A percentile compares a stretch with the other conserved stretches of the same genome.
These are phyloP conservation scores for Salix dunnii DNA, from an alignment of 345 rosid species.

Conservation along the genomic window DNA sequence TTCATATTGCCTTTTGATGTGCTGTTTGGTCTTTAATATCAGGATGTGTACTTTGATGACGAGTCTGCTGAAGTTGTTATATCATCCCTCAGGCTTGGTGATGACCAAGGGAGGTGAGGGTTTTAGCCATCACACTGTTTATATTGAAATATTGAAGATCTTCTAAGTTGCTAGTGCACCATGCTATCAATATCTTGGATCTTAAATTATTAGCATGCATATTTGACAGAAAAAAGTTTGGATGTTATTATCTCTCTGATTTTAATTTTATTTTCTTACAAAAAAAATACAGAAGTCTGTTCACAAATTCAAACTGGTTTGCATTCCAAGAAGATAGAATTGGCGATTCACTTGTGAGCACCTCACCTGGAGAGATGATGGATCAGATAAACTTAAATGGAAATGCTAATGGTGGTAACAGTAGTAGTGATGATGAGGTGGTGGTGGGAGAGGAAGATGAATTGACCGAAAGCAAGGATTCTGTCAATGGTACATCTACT, in stretches of 20 bases:
- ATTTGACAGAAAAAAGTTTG: neutral
- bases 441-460: slow-evolving; percentile 76
- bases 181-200: neutral
- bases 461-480: slow-evolving; percentile 46
- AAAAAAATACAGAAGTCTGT: slow-evolving; percentile 53
- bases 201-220: neutral
- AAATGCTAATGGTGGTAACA: slow-evolving; percentile 54
- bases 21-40: slow-evolving; percentile 21
- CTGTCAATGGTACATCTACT: slow-evolving; percentile 47
- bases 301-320: slow-evolving; percentile 97
- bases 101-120: slow-evolving; percentile 86
- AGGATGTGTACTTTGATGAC: slow-evolving; percentile 93
- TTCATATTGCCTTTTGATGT: slow-evolving; percentile 2
- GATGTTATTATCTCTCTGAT: neutral
- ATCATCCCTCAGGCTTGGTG: slow-evolving; percentile 93
- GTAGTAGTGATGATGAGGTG: slow-evolving; percentile 89
- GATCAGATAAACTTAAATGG: slow-evolving; percentile 73
- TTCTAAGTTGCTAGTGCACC: neutral
- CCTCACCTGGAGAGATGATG: slow-evolving; percentile 62
- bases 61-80: slow-evolving; percentile 92
- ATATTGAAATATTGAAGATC: neutral
- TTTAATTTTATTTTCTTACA: neutral
- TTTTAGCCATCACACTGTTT: neutral
- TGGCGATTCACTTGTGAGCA: slow-evolving; percentile 47
- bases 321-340: slow-evolving; percentile 82